Base-by-base conservation (phyloP, 345 rosid genomes). In the Lepidium sativum region DNA sequence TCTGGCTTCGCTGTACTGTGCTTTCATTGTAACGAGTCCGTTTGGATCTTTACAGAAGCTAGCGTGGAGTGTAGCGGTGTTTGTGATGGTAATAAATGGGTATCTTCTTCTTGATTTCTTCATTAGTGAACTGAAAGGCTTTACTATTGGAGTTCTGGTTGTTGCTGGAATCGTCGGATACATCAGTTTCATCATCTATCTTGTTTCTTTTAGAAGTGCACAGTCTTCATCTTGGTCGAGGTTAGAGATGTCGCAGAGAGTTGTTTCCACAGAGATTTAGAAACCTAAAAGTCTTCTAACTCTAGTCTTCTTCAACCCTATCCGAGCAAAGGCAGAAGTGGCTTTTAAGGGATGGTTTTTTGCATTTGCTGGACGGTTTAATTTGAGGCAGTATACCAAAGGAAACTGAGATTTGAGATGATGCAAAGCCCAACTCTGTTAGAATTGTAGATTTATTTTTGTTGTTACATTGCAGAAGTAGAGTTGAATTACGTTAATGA, bases 11-110 rank as follows among this genome's bases (percentile, higher is more conserved):
- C 0, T 50, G 52, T 37, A 9, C 18, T 42, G 54, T n/a, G 47
- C 0, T 67, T 60, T 52, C 1, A 35, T 25, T 60, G 63, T 51
- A 43, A 45, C 62, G 64, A 61, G 48, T 16, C 31, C 37, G 8
- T 27, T 71, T 23, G 33, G 9, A 54, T 52, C 15, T 15, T 44
- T 69, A 72, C 74, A 89, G 96, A 85, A 75, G 49, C 45, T 84
- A 63, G 91, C 98, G 2, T 92, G 97, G 98, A 80, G 82, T n/a
- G 89, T 92, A 51, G 92, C 97, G n/a, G 80, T 78, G 13, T 81
- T 92, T 69, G 95, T 89, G 68, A 85, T 85, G 49, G 63, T 78
- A 79, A 87, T 92, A 44, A 92, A 92, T 33, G 94, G 97, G 25
- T 85, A 89, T 63, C 86, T 89, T 63, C 70, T 89, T 73, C 75